Conservation (phyloP, 2,329 filamentous ascomycete genomes). For the Blastomyces percursus region DNA sequence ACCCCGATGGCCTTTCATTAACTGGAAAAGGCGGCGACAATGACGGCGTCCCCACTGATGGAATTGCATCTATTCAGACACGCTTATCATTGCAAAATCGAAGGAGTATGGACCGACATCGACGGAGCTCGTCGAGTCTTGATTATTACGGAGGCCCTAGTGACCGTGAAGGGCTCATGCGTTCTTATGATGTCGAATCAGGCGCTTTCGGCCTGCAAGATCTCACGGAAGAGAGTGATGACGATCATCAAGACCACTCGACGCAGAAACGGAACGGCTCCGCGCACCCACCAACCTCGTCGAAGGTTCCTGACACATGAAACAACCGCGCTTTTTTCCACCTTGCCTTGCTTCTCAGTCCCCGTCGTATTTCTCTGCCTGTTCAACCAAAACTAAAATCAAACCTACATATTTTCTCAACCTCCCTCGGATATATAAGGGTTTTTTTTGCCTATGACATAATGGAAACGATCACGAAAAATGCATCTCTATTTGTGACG, state of each 20-base stretch:
- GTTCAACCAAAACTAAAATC: background rate
- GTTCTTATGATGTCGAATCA: slow-evolving; percentile 78
- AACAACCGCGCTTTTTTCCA: background rate
- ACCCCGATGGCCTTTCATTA: slow-evolving; percentile 66
- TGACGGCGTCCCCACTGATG: slow-evolving; percentile 82
- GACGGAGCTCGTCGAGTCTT: slow-evolving; percentile 53
- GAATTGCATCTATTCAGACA: slow-evolving; percentile 78
- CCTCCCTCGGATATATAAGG: background rate
- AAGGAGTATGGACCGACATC: slow-evolving; percentile 51
- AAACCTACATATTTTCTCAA: background rate
- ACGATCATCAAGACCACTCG: slow-evolving; percentile 2
- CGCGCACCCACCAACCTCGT: background rate
- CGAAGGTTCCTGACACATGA: background rate
- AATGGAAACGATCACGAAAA: slow-evolving; percentile 2
- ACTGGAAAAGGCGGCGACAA: slow-evolving; percentile 49
- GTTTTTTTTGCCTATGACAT: background rate
- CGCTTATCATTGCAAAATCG: slow-evolving; percentile 86
- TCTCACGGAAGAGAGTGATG: slow-evolving; percentile 56
- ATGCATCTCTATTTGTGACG: background rate
- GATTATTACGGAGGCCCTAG: slow-evolving; percentile 44
- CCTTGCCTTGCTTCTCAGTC: background rate
- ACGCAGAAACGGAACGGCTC: slow-evolving; percentile 5
- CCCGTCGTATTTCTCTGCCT: background rate
- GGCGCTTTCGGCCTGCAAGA: slow-evolving; percentile 66
- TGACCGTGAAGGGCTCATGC: slow-evolving; percentile 74